Evolutionary conservation across 768 basidiomycete species (phyloP).

Genomic region (Auricularia heimuer): DNA sequence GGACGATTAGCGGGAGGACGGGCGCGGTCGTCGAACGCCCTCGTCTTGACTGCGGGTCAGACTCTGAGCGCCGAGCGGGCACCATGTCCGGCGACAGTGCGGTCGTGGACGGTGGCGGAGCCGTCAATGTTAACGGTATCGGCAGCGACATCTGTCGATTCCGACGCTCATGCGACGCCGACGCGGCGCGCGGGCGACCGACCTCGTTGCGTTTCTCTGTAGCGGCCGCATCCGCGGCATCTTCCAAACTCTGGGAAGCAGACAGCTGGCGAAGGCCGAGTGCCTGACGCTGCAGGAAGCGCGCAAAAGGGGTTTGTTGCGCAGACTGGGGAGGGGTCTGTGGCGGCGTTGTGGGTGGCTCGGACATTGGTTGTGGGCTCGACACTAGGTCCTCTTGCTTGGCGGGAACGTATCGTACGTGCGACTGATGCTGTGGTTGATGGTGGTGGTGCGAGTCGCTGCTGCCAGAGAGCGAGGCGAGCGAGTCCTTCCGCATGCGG

Average conservation of each 20-base stretch:
- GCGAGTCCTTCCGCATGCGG: slow-evolving; percentile 8
- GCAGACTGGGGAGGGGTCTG: not conserved
- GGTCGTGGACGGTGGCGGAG: not conserved
- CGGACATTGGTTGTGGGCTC: not conserved
- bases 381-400: not conserved
- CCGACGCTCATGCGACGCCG: not conserved
- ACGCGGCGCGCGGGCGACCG: not conserved
- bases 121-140: not conserved
- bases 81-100: not conserved
- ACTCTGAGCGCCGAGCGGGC: not conserved
- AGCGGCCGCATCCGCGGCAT: not conserved
- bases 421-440: not conserved
- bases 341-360: not conserved
- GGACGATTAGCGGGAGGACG: not conserved
- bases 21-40: not conserved
- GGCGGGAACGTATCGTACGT: not conserved
- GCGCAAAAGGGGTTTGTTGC: not conserved
- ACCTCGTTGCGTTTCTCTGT: not conserved
- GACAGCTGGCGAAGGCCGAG: not conserved
- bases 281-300: not conserved
- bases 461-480: slow-evolving; percentile 1
- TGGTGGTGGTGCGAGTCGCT: not conserved
- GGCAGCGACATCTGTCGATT: not conserved
- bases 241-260: slow-evolving; percentile 1
- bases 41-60: not conserved